These are phyloP conservation scores for Coemansia sp. DNA, from an alignment of 192 early-diverging fungal genomes.

Conservation along the genomic window DNA sequence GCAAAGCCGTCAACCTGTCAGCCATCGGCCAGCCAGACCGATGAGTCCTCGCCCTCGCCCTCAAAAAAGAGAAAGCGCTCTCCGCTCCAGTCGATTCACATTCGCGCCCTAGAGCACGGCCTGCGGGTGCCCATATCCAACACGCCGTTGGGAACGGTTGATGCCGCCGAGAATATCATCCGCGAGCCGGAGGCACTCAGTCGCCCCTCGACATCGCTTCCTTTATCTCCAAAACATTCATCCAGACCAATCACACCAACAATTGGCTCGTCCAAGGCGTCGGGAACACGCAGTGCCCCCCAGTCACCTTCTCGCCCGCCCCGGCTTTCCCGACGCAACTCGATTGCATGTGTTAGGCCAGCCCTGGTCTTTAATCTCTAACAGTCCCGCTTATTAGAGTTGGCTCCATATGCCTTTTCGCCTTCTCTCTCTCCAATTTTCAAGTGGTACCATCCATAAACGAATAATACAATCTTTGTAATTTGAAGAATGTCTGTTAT, in stretches of 20 bases:
- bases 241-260: conserved; percentile 2
- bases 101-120: conserved; percentile 46
- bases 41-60: background rate
- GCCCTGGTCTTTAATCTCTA: conserved; percentile 15
- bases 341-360: conserved; percentile 15
- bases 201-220: conserved; percentile 11
- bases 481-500: background rate
- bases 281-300: conserved; percentile 4
- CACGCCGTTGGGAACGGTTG: conserved; percentile 38
- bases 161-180: conserved; percentile 40
- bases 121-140: conserved; percentile 45
- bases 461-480: background rate
- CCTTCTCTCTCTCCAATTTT: background rate
- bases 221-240: background rate
- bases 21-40: conserved; percentile 7
- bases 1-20: conserved; percentile 15
- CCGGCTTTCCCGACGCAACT: conserved; percentile 32
- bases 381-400: no score
- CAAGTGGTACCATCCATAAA: background rate
- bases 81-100: conserved; percentile 44
- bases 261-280: background rate
- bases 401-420: background rate
- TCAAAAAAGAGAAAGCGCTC: conserved; percentile 31
- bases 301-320: conserved; percentile 10
- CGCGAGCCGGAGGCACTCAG: background rate